These are phyloP conservation scores for Quercus mongolica DNA, from an alignment of 306 rosid genomes.

Conservation along the genomic window DNA sequence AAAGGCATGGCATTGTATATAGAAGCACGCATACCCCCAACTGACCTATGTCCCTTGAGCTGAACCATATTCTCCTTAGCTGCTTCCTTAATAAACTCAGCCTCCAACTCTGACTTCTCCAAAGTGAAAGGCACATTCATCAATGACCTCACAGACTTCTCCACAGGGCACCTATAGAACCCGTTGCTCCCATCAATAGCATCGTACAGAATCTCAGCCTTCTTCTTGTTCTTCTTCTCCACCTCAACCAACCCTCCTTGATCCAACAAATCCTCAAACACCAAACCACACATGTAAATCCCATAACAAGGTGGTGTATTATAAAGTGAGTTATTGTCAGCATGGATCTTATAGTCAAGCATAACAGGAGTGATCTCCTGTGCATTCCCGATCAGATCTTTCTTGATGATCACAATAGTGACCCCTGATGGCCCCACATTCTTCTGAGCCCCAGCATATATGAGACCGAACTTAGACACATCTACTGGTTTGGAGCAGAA, in stretches of 20 bases:
- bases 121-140: constrained; percentile 96
- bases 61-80: constrained; percentile 86
- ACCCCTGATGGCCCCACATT: constrained; percentile 97
- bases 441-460: constrained; percentile 96
- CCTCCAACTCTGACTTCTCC: constrained; percentile 84
- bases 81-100: constrained; percentile 89
- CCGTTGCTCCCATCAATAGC: constrained; percentile 80
- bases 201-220: constrained; percentile 66
- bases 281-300: constrained; percentile 91
- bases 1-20: constrained; percentile 97
- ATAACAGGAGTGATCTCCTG: constrained; percentile 75
- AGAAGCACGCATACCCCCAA: constrained; percentile 97
- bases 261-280: constrained; percentile 80
- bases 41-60: constrained; percentile 95
- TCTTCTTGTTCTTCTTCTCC: constrained; percentile 83
- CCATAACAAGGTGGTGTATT: constrained; percentile 94
- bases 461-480: constrained; percentile 73
- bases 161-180: constrained; percentile 80
- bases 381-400: constrained; percentile 81
- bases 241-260: constrained; percentile 89
- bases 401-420: constrained; percentile 75
- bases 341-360: constrained; percentile 89
- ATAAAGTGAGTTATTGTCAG: constrained; percentile 77
- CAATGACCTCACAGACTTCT: constrained; percentile 79
- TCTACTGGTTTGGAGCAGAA: constrained; percentile 95